Base-by-base conservation (phyloP, 768 basidiomycete species). In the Lactarius quietus region DNA sequence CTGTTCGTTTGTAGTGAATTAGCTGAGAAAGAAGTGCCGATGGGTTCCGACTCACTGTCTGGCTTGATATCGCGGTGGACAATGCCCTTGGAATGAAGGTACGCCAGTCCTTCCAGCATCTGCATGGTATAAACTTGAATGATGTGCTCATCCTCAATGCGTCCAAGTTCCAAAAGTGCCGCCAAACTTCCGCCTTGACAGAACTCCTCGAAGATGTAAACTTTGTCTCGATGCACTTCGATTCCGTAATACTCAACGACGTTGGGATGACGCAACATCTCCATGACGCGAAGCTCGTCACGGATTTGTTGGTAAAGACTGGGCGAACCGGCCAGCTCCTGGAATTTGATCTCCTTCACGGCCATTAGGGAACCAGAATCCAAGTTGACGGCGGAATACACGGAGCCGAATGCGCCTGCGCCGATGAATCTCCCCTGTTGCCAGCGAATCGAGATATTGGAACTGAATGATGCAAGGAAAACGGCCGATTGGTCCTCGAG, bases 191-290 rank as follows among this genome's bases (percentile, higher is more conserved):
- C 97, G 43, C 95, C 95, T 71, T 95, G 91, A 74, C 97, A 99
- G 75, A 90, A 99, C 76, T 98, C 96, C 76, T 98, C 95, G 75
- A 98, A 98, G 67, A 98, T 98, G 78, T 96, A 98, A 20, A 98
- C 94, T 77, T 95, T 95, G 79, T 98, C 96, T 17, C 96, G 90
- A 74, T 98, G 96, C 2, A 98, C 96, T 77, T 99, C 97, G 70
- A 99, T 95, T 35, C 97, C 97, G 72, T 97, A 97, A 75, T 98
- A 99, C 76, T 98, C 95, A 59, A 98, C 97, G 48, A 98, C 91
- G 72, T 98, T 98, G 28, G 93, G 93, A 76, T 99, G 97, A 67
- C 93, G 92, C 29, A 98, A 82, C 86, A 98, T 89, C 76, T 95
- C 93, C 97, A 99, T 99, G 62, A 99, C 94, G 70, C 86, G 88